Evolutionary conservation across 2,329 filamentous ascomycete species (phyloP).

Genomic region (Fusarium sp.): DNA sequence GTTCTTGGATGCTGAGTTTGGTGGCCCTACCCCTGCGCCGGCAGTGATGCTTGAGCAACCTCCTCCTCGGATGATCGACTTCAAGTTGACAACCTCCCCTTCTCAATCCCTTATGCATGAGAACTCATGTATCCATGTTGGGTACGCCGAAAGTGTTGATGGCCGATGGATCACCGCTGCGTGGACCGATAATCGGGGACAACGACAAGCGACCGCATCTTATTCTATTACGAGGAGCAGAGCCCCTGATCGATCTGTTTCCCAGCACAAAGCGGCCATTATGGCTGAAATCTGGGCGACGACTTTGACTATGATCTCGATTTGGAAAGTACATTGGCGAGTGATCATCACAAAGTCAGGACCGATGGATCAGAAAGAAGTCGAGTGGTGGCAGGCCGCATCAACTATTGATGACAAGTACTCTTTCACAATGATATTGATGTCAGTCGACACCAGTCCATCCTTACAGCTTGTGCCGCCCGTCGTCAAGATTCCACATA

Average conservation of each 20-base stretch:
- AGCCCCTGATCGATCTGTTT: conserved; percentile 59
- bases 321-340: conserved; percentile 79
- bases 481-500: conserved; percentile 60
- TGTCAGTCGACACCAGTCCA: conserved; percentile 74
- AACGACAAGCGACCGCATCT: conserved; percentile 76
- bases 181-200: conserved; percentile 83
- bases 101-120: conserved; percentile 81
- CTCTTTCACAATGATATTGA: conserved; percentile 66
- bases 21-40: conserved; percentile 70
- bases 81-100: conserved; percentile 75
- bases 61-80: conserved; percentile 78
- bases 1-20: conserved; percentile 53
- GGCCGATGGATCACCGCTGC: conserved; percentile 82
- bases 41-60: conserved; percentile 78
- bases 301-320: conserved; percentile 77
- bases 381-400: conserved; percentile 68
- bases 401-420: conserved; percentile 64
- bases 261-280: conserved; percentile 66
- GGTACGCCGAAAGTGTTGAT: conserved; percentile 80
- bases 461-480: conserved; percentile 72
- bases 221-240: conserved; percentile 75
- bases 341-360: conserved; percentile 79
- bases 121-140: conserved; percentile 83
- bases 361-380: conserved; percentile 73
- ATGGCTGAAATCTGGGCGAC: conserved; percentile 82